Base-by-base conservation (phyloP, 371 early-diverging fungal species). In the Blakeslea trispora region DNA sequence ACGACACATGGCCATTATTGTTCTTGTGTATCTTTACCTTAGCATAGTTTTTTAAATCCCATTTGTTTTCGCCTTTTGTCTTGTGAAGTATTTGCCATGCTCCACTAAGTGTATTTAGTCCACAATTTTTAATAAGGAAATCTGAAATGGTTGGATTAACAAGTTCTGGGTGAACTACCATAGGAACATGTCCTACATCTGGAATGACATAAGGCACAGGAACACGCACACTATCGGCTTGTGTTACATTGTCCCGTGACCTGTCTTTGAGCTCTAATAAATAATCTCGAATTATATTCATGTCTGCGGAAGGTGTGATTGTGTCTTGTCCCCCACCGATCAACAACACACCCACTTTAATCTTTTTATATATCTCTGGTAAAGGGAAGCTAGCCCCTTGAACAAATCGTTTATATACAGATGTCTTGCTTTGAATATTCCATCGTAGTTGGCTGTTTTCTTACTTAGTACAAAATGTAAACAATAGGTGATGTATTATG, bases 31-130 rank as follows among this genome's bases (percentile, higher is more conserved):
- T n/a, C n/a, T n/a, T 57, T 66, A 82, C 82, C 81, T 88, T 88
- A 57, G 77, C 86, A 49, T 81, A 85, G 32, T 87, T 87, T 63
- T 86, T 87, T 24, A 85, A 58, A 62, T 85, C 81, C 87, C 88
- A 86, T 43, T 88, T 88, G 51, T 84, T 82, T 43, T 85, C 84
- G 31, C 77, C 76, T 52, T 78, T 73, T 1, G 80, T 81, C 56
- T 79, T 79, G 56, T 74, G 66, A 10, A 81, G 53, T 15, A 83
- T 79, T 52, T 85, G 86, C 86, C 83, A 85, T 24, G 81, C 77
- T 10, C 83, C 81, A 58, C 82, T 82, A 50, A 85, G 55, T 0
- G 83, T 82, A 10, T 77, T 67, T 42, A 86, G 58, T 6, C 80
- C 81, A 52, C 82, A 84, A 24, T 75, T 77, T 24, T 87, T 85